A percentile compares a stretch with the other conserved stretches of the same genome.
phyloP scores from a whole-genome alignment of 208 protist species.

The Leishmania turanica region DNA sequence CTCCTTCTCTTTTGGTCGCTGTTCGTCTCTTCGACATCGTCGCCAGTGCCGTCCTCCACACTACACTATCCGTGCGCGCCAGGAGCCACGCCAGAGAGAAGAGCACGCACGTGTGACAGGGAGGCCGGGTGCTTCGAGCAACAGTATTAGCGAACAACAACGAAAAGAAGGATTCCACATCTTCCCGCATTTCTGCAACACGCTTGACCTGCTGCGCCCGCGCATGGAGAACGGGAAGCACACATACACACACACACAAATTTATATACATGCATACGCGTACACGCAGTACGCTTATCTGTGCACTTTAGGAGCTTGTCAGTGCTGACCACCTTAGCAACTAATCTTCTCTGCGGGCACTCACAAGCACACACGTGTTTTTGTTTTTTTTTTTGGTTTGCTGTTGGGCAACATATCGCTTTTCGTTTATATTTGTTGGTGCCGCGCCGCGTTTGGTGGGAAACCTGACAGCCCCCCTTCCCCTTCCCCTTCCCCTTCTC shows the following conservation, averaged over 20 bases:
- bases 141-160: background rate
- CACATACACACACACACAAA: background rate
- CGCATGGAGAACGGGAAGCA: background rate
- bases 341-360: background rate
- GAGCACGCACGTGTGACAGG: background rate
- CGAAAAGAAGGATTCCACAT: background rate
- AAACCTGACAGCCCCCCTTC: too few relatives aligned
- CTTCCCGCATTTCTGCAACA: too few relatives aligned
- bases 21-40: background rate
- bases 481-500: background rate
- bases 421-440: background rate
- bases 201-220: background rate
- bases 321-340: background rate
- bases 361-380: background rate
- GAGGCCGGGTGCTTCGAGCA: background rate
- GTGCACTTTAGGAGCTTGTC: background rate
- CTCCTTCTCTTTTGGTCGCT: background rate
- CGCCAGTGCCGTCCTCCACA: background rate
- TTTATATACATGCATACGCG: background rate
- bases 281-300: background rate
- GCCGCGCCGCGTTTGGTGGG: background rate
- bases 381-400: too few relatives aligned
- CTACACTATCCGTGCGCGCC: background rate
- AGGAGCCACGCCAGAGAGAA: background rate
- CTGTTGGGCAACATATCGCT: background rate